Conservation (phyloP, 768 basidiomycete genomes). For the Clitopilus hobsonii region DNA sequence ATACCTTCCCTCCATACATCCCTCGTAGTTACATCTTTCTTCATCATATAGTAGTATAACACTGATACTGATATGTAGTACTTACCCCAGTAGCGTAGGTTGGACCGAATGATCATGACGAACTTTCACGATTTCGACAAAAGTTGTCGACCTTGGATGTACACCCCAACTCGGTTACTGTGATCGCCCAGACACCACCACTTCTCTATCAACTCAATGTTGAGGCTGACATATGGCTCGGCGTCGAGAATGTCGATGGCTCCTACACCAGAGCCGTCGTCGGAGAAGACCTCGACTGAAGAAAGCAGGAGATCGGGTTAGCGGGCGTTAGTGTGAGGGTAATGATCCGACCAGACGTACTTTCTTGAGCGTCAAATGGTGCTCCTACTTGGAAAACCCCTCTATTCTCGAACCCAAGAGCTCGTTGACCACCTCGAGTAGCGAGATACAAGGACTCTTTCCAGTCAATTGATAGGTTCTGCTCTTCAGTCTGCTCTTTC, state of each 20-base stretch:
- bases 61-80: too few species aligned
- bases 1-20: too few species aligned
- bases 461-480: conserved; percentile 64
- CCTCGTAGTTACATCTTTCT: too few species aligned
- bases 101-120: background rate
- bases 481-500: conserved; percentile 3
- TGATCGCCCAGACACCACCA: conserved; percentile 87
- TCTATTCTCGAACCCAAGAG: conserved; percentile 50
- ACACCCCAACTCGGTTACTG: conserved; percentile 62
- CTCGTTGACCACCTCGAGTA: conserved; percentile 72
- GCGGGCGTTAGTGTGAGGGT: background rate
- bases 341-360: conserved; percentile 38
- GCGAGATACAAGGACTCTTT: conserved; percentile 77
- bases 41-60: too few species aligned
- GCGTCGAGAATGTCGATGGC: conserved; percentile 67
- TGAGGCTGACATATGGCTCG: conserved; percentile 17
- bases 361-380: conserved; percentile 72
- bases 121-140: background rate
- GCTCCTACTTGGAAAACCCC: conserved; percentile 57
- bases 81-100: background rate
- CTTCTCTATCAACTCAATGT: conserved; percentile 65
- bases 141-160: conserved; percentile 63
- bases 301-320: conserved; percentile 5
- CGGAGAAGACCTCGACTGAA: conserved; percentile 45
- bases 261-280: conserved; percentile 44